Evolutionary conservation across 2,329 filamentous ascomycete species (phyloP).

Genomic region (Pezicula carpinea): DNA sequence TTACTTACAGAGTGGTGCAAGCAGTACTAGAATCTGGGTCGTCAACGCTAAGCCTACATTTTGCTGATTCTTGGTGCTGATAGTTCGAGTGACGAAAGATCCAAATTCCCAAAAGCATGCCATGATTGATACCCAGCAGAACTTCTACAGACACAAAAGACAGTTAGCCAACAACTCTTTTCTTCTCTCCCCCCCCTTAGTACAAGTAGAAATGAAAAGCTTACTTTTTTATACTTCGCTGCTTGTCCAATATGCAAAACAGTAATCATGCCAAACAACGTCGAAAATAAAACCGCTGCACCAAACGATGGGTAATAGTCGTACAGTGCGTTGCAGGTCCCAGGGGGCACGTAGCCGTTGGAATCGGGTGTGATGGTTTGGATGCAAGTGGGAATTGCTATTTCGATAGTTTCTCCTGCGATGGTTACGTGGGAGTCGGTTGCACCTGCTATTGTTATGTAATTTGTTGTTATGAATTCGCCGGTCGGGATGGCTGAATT

Average conservation of each 20-base stretch:
- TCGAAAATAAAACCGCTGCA: conserved; percentile 28
- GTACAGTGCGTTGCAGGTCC: conserved; percentile 30
- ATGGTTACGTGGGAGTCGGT: conserved; percentile 25
- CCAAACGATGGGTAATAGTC: conserved; percentile 32
- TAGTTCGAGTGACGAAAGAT: conserved; percentile 33
- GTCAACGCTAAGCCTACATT: conserved; percentile 25
- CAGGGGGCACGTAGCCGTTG: conserved; percentile 32
- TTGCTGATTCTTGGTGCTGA: conserved; percentile 36
- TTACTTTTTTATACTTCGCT: conserved; percentile 27
- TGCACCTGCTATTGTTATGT: conserved; percentile 24
- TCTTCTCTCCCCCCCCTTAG: background rate
- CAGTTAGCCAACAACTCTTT: background rate
- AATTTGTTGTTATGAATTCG: conserved; percentile 26
- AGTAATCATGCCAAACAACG: conserved; percentile 29
- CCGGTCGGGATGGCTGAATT: background rate
- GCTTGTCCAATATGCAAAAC: conserved; percentile 29
- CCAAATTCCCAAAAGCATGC: conserved; percentile 35
- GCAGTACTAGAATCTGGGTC: conserved; percentile 37
- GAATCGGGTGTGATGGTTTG: conserved; percentile 32
- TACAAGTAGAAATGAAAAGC: background rate
- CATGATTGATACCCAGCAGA: conserved; percentile 39
- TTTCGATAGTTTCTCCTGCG: conserved; percentile 24
- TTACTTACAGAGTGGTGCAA: conserved; percentile 20
- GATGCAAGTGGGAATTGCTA: conserved; percentile 29
- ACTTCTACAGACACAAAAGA: conserved; percentile 18